These are phyloP conservation scores for Aspergillus pseudonomiae DNA, from an alignment of 2,329 filamentous ascomycete species.

Conservation along the genomic window DNA sequence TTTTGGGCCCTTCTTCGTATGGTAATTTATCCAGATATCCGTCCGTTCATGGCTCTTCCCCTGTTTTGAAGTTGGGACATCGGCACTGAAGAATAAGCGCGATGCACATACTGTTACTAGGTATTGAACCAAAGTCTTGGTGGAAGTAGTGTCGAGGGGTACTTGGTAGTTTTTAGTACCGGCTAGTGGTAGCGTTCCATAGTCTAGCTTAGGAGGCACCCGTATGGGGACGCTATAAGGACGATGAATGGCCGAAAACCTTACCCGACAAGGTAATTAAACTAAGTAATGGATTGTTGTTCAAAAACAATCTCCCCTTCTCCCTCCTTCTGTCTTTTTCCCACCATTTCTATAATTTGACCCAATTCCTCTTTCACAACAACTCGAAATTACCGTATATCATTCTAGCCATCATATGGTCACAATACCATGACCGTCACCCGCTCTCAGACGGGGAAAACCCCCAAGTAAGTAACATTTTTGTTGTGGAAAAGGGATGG, in stretches of 20 bases:
- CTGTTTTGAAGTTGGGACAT: not conserved
- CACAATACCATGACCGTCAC: conserved; percentile 48
- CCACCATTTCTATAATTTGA: conserved; percentile 15
- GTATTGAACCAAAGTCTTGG: no score
- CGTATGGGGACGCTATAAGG: not conserved
- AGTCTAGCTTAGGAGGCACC: no score
- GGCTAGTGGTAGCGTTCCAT: not conserved
- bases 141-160: not conserved
- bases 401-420: conserved; percentile 17
- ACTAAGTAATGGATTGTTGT: not conserved
- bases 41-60: no score
- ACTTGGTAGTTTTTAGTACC: not conserved
- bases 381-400: conserved; percentile 6
- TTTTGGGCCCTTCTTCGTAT: not conserved
- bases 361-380: not conserved
- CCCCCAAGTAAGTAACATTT: conserved; percentile 50
- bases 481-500: conserved; percentile 5
- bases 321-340: conserved; percentile 9
- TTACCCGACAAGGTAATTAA: not conserved
- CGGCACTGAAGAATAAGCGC: not conserved
- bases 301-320: conserved; percentile 8
- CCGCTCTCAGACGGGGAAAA: conserved; percentile 56
- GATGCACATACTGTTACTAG: not conserved
- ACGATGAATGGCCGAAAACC: conserved; percentile 1
- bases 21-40: not conserved